A percentile compares a stretch with the other conserved stretches of the same genome.
phyloP scores from a whole-genome alignment of 2,329 filamentous ascomycete genomes.

The Arthrobotrys musiformis region DNA sequence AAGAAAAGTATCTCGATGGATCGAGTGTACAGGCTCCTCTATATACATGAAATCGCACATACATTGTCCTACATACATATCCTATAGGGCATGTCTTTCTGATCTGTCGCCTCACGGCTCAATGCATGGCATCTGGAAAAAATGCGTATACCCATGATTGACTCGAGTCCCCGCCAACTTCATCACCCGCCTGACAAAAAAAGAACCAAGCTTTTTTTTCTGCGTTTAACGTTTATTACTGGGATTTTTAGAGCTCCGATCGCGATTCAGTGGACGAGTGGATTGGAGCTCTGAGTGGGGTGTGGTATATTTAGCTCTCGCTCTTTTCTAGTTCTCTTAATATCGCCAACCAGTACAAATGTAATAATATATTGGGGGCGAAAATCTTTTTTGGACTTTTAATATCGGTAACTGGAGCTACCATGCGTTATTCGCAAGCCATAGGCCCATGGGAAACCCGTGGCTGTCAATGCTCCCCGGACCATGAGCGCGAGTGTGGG shows the following conservation, averaged over 20 bases:
- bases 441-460: background rate
- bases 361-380: no score
- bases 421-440: background rate
- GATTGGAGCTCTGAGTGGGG: slow-evolving; percentile 23
- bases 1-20: slow-evolving; percentile 5
- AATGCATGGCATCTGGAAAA: slow-evolving; percentile 5
- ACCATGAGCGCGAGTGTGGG: background rate
- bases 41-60: slow-evolving; percentile 6
- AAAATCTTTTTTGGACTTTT: background rate
- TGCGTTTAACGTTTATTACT: slow-evolving; percentile 7
- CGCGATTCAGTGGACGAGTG: slow-evolving; percentile 15
- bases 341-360: slow-evolving; percentile 32
- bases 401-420: slow-evolving; percentile 47
- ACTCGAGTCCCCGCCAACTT: slow-evolving; percentile 22
- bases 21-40: slow-evolving; percentile 7
- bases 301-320: slow-evolving; percentile 43
- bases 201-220: background rate
- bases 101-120: background rate
- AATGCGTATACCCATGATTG: background rate
- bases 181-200: slow-evolving; percentile 37
- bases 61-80: background rate
- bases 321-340: slow-evolving; percentile 24
- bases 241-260: slow-evolving; percentile 31
- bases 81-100: background rate
- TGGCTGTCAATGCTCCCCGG: background rate